Evolutionary conservation across 2,329 filamentous ascomycete species (phyloP), one percentile per base, ranked within the genome.

Genomic region (Ophiostoma pallidulum): DNA sequence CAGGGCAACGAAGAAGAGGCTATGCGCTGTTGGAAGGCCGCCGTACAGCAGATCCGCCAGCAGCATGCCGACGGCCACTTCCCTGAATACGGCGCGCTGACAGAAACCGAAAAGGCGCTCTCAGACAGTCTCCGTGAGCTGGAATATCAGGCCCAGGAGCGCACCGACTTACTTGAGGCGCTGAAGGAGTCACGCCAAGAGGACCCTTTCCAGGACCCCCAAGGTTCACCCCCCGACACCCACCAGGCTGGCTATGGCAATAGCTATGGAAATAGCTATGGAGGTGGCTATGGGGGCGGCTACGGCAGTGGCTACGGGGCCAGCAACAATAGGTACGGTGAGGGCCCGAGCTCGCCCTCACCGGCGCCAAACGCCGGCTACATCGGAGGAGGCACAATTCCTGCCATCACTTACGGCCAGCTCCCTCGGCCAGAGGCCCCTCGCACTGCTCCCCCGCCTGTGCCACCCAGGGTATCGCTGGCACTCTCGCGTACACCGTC

Each of bases 1-100:
- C 59, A 96, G 88, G 88, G 87, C 56, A 91, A 96, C 63, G 90
- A 97, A 68, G 71, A 76, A 49, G 91, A 97, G 72, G 91, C 92
- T 13, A 77, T 94, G 64, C 78, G 87, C 59, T 90, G 87, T 60
- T 98, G 92, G 92, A 85, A 80, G 62, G 79, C 80, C 50, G 91
- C 90, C 4, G 82, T 97, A 47, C 84, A 91, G 55, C 84, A 90
- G 54, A 94, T 98, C 59, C 84, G 86, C 62, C 86, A 90, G 59
- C 84, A 92, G 66, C 85, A 89, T 63, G 80, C 86, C 50, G 86
- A 84, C 62, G 82, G 31, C 28, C 19, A 20, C 18, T 31, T 53
- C 8, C 53, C 54, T 5, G 50, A 53, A 5, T 54, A 53, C 38
- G 44, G 45, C 8, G 33, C 48, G 14, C 48, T 80, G 58, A 83